Base-by-base conservation (phyloP, 257 asterid species). In the Nicotiana tabacum region DNA sequence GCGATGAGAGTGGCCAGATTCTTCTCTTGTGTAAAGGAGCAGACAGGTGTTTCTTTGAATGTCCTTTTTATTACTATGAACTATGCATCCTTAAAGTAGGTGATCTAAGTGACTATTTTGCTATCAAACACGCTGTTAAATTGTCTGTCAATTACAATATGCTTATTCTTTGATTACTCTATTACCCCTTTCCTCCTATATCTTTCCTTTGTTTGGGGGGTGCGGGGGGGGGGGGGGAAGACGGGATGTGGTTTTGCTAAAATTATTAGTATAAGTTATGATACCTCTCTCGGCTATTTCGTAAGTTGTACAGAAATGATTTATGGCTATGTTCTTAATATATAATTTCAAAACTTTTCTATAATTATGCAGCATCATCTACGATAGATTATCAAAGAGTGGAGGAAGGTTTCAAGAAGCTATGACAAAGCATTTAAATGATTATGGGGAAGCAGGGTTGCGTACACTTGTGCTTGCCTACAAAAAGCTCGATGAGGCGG, bases 391-490 rank as follows among this genome's bases (percentile, higher is more conserved):
- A 85, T 84, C 98, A 58, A 91, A 83, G 81, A 78, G 88, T 27
- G 99, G 99, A 77, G 89, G 89, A 69, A 87, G 77, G 87, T 93
- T 92, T 62, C 83, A 88, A 85, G 95, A 96, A 85, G 88, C 90
- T 82, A 96, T 98, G 82, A 90, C 91, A 78, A 92, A 78, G 84
- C 98, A 94, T 88, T 90, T 96, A 90, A 94, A 90, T 66, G 99
- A 96, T 29, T 96, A 93, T 82, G 99, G 98, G 74, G 99, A 96
- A 87, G 93, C 91, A 66, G 99, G 98, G 68, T 87, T 96, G 83
- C 93, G 99, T 62, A 94, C 99, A 27, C 93, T 96, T 61, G 98
- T 97, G 10, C 97, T 96, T 86, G 96, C 98, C 77, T 96, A 96
- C 90, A 94, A 88, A 86, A 93, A 91, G 88, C 98, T 96, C 5